phyloP scores from a whole-genome alignment of 768 basidiomycete species.

The Tricholoma matsutake region DNA sequence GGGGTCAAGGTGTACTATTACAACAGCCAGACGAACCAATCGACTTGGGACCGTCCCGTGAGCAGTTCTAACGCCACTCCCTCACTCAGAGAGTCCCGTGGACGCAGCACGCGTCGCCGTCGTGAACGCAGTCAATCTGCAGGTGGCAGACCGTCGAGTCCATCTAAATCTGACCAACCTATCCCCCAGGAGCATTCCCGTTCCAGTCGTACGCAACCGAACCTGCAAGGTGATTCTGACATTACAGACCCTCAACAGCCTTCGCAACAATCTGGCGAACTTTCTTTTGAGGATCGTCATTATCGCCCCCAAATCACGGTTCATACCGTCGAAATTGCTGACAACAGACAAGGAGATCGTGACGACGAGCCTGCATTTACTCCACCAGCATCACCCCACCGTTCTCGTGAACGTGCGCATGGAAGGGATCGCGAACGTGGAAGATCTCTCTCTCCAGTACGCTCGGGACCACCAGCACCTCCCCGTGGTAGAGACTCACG shows the following conservation, averaged over 20 bases:
- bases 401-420: conserved; percentile 23
- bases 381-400: conserved; percentile 26
- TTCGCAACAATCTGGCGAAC: conserved; percentile 18
- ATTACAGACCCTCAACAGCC: conserved; percentile 13
- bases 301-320: conserved; percentile 50
- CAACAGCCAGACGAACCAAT: conserved; percentile 51
- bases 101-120: conserved; percentile 22
- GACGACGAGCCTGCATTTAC: conserved; percentile 14
- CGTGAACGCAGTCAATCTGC: conserved; percentile 23
- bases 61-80: conserved; percentile 24
- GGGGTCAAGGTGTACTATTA: conserved; percentile 52
- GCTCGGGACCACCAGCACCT: conserved; percentile 12
- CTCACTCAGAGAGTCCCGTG: conserved; percentile 21
- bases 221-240: conserved; percentile 15
- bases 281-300: conserved; percentile 62
- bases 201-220: conserved; percentile 15
- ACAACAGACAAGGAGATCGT: conserved; percentile 23
- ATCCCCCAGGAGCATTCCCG: conserved; percentile 23
- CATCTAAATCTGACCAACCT: conserved; percentile 30
- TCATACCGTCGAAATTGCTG: conserved; percentile 15
- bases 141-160: conserved; percentile 19
- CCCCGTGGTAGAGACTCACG: conserved; percentile 23
- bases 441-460: conserved; percentile 26
- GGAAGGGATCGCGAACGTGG: conserved; percentile 21
- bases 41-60: conserved; percentile 57